Evolutionary conservation across 306 rosid species (phyloP).

Genomic region (Cercis canadensis): DNA sequence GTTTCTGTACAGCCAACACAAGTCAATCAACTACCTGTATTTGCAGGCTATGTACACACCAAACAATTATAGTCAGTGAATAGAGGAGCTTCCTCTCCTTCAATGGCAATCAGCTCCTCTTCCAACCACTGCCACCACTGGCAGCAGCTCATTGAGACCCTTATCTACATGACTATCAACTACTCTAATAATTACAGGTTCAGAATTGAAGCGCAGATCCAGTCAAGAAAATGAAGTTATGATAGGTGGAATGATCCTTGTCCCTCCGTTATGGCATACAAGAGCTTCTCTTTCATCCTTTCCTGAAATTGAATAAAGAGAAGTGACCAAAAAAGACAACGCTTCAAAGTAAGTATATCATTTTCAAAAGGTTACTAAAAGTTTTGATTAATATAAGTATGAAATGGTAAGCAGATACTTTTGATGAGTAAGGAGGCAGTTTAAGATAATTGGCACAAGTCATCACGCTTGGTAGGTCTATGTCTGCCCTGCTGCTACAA

Average conservation of each 20-base stretch:
- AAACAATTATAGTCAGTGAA: constrained; percentile 58
- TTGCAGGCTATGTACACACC: constrained; percentile 60
- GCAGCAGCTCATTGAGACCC: constrained; percentile 37
- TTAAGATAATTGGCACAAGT: constrained; percentile 98
- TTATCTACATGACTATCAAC: constrained; percentile 57
- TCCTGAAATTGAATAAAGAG: constrained; percentile 62
- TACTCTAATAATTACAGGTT: constrained; percentile 74
- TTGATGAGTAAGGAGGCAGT: constrained; percentile 93
- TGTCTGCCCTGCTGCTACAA: constrained; percentile 66
- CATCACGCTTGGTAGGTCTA: constrained; percentile 98
- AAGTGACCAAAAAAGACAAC: constrained; percentile 7
- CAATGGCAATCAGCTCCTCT: constrained; percentile 47
- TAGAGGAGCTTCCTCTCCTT: constrained; percentile 52
- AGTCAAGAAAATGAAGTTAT: constrained; percentile 40
- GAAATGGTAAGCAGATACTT: constrained; percentile 51
- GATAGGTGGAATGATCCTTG: constrained; percentile 99
- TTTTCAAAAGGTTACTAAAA: background rate
- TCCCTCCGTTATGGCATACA: constrained; percentile 94
- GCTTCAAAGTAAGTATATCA: background rate
- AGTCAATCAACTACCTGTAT: constrained; percentile 47
- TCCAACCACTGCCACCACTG: constrained; percentile 42
- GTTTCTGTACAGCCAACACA: constrained; percentile 54
- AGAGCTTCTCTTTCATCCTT: constrained; percentile 86
- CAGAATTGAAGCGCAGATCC: constrained; percentile 45
- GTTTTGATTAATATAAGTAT: background rate